These are phyloP conservation scores for Ustilago cynodontis DNA, from an alignment of 1,284 basidiomycete genomes.

Conservation along the genomic window DNA sequence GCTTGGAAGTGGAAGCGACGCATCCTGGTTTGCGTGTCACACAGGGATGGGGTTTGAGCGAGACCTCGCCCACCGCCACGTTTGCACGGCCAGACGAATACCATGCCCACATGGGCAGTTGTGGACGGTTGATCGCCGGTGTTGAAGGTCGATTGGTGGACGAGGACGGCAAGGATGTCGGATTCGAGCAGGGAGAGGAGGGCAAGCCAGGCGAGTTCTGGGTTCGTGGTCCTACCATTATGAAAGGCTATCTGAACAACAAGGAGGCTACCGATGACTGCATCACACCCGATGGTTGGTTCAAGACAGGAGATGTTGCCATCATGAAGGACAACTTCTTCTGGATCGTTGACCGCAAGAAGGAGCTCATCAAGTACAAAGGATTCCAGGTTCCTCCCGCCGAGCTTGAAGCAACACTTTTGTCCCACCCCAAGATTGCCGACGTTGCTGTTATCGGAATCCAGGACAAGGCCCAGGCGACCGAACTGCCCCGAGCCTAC, in stretches of 20 bases:
- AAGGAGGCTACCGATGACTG: slow-evolving; percentile 45
- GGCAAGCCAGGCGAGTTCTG: slow-evolving; percentile 67
- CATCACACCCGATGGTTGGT: slow-evolving; percentile 60
- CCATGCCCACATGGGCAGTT: slow-evolving; percentile 59
- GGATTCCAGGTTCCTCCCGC: slow-evolving; percentile 64
- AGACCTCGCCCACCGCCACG: slow-evolving; percentile 77
- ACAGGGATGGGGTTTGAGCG: slow-evolving; percentile 79
- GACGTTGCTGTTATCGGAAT: slow-evolving; percentile 53
- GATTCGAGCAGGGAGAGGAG: slow-evolving; percentile 73
- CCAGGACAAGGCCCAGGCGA: slow-evolving; percentile 44
- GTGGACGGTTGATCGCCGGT: slow-evolving; percentile 81
- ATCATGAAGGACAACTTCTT: slow-evolving; percentile 54
- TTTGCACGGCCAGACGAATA: slow-evolving; percentile 50
- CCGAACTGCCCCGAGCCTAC: slow-evolving; percentile 67
- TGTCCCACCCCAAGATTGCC: slow-evolving; percentile 53
- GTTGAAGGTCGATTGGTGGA: slow-evolving; percentile 81
- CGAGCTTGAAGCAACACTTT: slow-evolving; percentile 54
- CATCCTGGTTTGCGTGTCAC: slow-evolving; percentile 70
- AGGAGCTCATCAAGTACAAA: slow-evolving; percentile 63
- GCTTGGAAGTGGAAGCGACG: slow-evolving; percentile 74
- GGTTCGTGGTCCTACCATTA: slow-evolving; percentile 45
- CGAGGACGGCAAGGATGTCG: slow-evolving; percentile 70
- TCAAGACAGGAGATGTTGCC: slow-evolving; percentile 60
- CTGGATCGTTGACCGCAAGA: slow-evolving; percentile 63
- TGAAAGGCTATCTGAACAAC: slow-evolving; percentile 61